Percentiles rank a stretch among this genome's conserved stretches.
Evolutionary conservation across 2,329 filamentous ascomycete genomes (phyloP).

Genomic region (Aplosporella prunicola): DNA sequence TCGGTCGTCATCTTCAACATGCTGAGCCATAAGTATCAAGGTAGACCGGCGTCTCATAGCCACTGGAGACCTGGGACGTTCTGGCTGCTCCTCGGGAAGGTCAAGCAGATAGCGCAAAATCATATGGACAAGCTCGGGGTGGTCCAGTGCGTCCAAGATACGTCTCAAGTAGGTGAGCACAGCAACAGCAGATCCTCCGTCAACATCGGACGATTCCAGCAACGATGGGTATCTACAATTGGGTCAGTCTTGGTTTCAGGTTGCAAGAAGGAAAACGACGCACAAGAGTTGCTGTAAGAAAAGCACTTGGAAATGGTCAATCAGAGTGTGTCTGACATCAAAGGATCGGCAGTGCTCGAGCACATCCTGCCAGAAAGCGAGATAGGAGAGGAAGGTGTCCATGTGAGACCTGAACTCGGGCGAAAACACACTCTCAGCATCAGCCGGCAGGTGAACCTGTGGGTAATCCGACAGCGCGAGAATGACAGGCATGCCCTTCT

Average conservation of each 20-base stretch:
- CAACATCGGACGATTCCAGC: constrained; percentile 91
- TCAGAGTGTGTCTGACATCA: constrained; percentile 82
- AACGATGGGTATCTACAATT: constrained; percentile 74
- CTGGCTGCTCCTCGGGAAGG: constrained; percentile 48
- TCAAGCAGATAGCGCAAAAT: constrained; percentile 88
- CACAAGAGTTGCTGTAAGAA: constrained; percentile 91
- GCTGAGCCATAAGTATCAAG: constrained; percentile 72
- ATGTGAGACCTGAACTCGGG: constrained; percentile 75
- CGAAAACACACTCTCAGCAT: constrained; percentile 65
- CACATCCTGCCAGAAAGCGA: constrained; percentile 97
- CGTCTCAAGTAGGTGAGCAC: constrained; percentile 87
- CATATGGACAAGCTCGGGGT: constrained; percentile 87
- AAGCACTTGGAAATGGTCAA: constrained; percentile 95
- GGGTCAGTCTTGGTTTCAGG: constrained; percentile 9
- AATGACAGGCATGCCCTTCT: constrained; percentile 68
- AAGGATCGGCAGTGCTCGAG: constrained; percentile 87
- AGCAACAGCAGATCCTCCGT: constrained; percentile 91
- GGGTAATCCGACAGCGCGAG: constrained; percentile 83
- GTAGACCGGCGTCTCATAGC: constrained; percentile 77
- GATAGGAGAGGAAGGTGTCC: constrained; percentile 86
- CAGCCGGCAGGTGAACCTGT: constrained; percentile 57
- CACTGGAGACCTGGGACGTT: constrained; percentile 39
- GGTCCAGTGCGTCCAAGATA: constrained; percentile 83
- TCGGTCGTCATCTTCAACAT: constrained; percentile 63
- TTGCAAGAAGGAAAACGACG: constrained; percentile 23